Conservation (phyloP, 352 stramenopile genomes). For the Globisporangium sylvaticum region DNA sequence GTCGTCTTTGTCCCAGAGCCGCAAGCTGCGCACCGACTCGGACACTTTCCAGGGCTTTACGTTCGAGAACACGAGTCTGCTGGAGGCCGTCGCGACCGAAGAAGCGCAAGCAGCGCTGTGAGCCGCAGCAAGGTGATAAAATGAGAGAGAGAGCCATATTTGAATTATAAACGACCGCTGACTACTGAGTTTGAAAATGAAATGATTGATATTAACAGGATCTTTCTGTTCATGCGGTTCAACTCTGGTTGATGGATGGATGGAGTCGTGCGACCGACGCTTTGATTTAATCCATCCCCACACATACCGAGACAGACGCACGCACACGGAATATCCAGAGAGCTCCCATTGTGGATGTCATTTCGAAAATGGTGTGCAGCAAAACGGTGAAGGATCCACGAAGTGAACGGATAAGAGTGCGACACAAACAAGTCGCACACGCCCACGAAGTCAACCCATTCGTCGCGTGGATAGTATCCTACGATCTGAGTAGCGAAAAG, state of each 20-base stretch:
- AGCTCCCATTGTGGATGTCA: neutral
- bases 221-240: neutral
- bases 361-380: neutral
- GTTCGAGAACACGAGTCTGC: conserved; percentile 66
- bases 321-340: neutral
- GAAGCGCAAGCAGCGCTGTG: conserved; percentile 3
- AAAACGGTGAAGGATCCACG: neutral
- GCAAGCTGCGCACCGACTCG: conserved; percentile 38
- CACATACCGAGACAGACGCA: neutral
- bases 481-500: neutral
- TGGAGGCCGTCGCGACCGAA: conserved; percentile 39
- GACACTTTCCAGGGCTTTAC: conserved; percentile 82
- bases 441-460: neutral
- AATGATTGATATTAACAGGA: neutral
- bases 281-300: no score
- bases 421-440: neutral
- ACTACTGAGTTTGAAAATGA: neutral
- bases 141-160: neutral
- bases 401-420: neutral
- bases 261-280: neutral
- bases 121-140: neutral
- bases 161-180: neutral
- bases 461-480: neutral
- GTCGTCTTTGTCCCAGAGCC: conserved; percentile 18
- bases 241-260: neutral